Percentiles rank a stretch among this genome's conserved stretches.
Evolutionary conservation across 2,329 filamentous ascomycete genomes (phyloP).

Genomic region (Camptophora hylomeconis): DNA sequence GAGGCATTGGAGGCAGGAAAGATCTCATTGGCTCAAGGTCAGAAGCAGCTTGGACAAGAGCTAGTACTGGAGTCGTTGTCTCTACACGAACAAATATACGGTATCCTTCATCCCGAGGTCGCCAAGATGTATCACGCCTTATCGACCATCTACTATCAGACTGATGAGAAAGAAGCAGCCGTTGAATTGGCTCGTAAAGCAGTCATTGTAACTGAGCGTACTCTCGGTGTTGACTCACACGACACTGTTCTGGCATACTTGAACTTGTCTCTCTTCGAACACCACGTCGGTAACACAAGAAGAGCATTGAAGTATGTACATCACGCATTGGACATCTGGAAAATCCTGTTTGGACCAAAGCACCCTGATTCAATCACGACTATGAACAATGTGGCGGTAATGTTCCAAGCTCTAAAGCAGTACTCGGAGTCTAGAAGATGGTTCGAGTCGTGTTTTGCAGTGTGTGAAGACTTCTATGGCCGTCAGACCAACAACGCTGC

Average conservation of each 20-base stretch:
- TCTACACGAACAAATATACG: slow-evolving; percentile 96
- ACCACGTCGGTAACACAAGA: slow-evolving; percentile 81
- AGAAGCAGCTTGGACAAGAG: slow-evolving; percentile 92
- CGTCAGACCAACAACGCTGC: slow-evolving; percentile 84
- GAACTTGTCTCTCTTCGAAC: slow-evolving; percentile 87
- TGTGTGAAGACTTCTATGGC: slow-evolving; percentile 84
- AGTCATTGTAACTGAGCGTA: slow-evolving; percentile 89
- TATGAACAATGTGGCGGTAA: slow-evolving; percentile 95
- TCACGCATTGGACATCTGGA: slow-evolving; percentile 91
- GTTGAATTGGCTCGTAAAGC: slow-evolving; percentile 94
- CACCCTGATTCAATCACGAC: slow-evolving; percentile 98
- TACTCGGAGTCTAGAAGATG: slow-evolving; percentile 90
- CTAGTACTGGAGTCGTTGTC: slow-evolving; percentile 90
- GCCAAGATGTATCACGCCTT: slow-evolving; percentile 89
- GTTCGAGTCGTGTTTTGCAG: slow-evolving; percentile 84
- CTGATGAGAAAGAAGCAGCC: slow-evolving; percentile 94
- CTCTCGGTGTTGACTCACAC: slow-evolving; percentile 80
- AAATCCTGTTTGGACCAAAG: slow-evolving; percentile 83
- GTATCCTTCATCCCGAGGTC: slow-evolving; percentile 91
- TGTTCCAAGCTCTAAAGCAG: slow-evolving; percentile 90
- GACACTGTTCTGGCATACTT: slow-evolving; percentile 93
- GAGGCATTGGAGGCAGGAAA: slow-evolving; percentile 92
- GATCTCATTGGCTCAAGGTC: slow-evolving; percentile 88
- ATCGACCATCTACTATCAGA: slow-evolving; percentile 90
- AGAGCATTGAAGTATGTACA: slow-evolving; percentile 77